Base-by-base conservation (phyloP, 352 stramenopile species). In the Pythium brachiatum region DNA sequence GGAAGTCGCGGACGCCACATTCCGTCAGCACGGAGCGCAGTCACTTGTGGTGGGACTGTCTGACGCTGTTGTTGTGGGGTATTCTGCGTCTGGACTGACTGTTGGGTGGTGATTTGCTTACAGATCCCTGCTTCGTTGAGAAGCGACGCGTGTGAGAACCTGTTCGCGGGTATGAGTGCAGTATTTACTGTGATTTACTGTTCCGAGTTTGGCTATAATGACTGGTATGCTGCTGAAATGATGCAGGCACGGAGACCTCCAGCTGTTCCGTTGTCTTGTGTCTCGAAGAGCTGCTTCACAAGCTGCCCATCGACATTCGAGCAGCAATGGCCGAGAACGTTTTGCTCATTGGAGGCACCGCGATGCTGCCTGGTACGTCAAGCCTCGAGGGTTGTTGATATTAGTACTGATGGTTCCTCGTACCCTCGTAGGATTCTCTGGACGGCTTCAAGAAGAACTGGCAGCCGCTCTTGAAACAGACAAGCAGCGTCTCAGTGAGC, bases 351-450 rank as follows among this genome's bases (percentile, higher is more conserved):
- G 86, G 86, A 26, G 86, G 86, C 39, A 79, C 75, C 3, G 72
- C 78, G 34, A 95, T 95, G 86, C 72, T 95, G 56, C 82, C 83
- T 57, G 82, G 82, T n/a, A n/a, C n/a, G n/a, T n/a, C n/a, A n/a
- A n/a, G n/a, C n/a, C n/a, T n/a, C n/a, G n/a, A n/a, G n/a, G n/a
- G n/a, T n/a, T n/a, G n/a, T n/a, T n/a, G n/a, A n/a, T n/a, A n/a
- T n/a, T n/a, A n/a, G n/a, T n/a, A n/a, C n/a, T n/a, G n/a, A n/a
- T n/a, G n/a, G n/a, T n/a, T n/a, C n/a, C n/a, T n/a, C n/a, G n/a
- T n/a, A n/a, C n/a, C 1, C 7, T 32, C 13, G 7, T 26, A 90
- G 83, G 83, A 8, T 85, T 94, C 39, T 50, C 70, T 16, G 66
- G 73, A 25, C 78, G 85, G 18, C 59, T 92, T 26, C 41, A 78